Base-by-base conservation (phyloP, 257 asterid species). In the Penstemon eatonii region DNA sequence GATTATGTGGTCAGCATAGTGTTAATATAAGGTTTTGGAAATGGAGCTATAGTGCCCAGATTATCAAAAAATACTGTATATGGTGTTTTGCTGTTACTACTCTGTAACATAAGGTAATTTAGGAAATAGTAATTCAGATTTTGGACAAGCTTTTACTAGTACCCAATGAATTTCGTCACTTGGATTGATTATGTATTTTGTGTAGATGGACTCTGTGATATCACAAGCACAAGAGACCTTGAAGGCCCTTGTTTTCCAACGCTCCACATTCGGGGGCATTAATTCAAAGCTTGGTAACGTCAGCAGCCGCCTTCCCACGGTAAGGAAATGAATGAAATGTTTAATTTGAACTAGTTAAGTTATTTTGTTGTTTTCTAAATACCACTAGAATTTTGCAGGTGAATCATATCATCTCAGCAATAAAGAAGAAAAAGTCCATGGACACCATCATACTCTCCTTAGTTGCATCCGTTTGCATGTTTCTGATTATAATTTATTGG, bases 191-290 rank as follows among this genome's bases (percentile, higher is more conserved):
- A n/a, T 47, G 15, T 66, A 60, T 56, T 75, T 77, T 54, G 70
- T 84, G 81, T 76, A 93, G 97, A 80, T 90, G 87, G 98, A 93
- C 82, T 80, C 85, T 12, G 96, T 93, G 68, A 86, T 93, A 62
- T 90, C 96, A 67, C 98, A 93, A 77, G 97, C 96, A 60, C 98
- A 93, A 77, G 98, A 93, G 87, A 88, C 97, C 61, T 80, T 93
- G 51, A 90, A 85, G 77, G 68, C 98, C 56, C 92, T 93, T 49
- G 74, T 86, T 70, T 88, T 88, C 78, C 98, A 93, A 71, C 89
- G 98, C 18, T 90, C 97, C 37, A 90, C 96, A 36, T 93, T 93
- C 68, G 97, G 97, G 54, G 96, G 94, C 71, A 88, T 93, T 74
- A 85, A 87, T 70, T 81, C 87, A 39, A 93, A 93, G 83, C 93